These are phyloP conservation scores for Biscogniauxia marginata DNA, from an alignment of 2,329 filamentous ascomycete genomes.

Conservation along the genomic window DNA sequence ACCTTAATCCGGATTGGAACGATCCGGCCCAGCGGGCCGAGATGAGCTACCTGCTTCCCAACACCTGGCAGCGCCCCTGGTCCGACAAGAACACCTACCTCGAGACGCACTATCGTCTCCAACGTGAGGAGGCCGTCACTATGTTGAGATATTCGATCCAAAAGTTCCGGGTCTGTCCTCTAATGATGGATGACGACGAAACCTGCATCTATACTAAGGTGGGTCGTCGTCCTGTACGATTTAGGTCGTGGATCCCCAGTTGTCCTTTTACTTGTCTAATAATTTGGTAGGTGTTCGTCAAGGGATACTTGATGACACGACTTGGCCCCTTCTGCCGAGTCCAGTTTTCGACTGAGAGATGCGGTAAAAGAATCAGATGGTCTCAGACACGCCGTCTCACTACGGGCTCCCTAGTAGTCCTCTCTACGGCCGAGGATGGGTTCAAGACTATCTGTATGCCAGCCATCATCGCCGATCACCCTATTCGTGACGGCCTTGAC, in stretches of 20 bases:
- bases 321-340: constrained; percentile 66
- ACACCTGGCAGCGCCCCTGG: constrained; percentile 58
- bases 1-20: constrained; percentile 44
- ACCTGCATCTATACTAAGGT: constrained; percentile 71
- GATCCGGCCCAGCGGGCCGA: constrained; percentile 15
- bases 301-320: constrained; percentile 61
- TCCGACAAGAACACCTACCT: constrained; percentile 64
- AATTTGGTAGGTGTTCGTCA: constrained; percentile 69
- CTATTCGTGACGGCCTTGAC: constrained; percentile 58
- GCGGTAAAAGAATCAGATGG: constrained; percentile 67
- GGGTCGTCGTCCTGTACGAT: no score
- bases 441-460: constrained; percentile 67
- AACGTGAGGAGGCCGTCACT: constrained; percentile 72
- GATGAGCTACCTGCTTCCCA: constrained; percentile 44
- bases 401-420: constrained; percentile 51
- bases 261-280: no score
- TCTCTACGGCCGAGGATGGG: constrained; percentile 54
- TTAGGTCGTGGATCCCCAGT: no score
- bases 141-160: constrained; percentile 67
- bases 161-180: constrained; percentile 50
- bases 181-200: constrained; percentile 55
- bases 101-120: constrained; percentile 69
- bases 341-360: constrained; percentile 66
- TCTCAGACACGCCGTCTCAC: constrained; percentile 50
- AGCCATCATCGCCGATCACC: constrained; percentile 70